Evolutionary conservation across 2,329 filamentous ascomycete species (phyloP), one percentile per base, ranked within the genome.

Genomic region (Sclerotinia spermophila): DNA sequence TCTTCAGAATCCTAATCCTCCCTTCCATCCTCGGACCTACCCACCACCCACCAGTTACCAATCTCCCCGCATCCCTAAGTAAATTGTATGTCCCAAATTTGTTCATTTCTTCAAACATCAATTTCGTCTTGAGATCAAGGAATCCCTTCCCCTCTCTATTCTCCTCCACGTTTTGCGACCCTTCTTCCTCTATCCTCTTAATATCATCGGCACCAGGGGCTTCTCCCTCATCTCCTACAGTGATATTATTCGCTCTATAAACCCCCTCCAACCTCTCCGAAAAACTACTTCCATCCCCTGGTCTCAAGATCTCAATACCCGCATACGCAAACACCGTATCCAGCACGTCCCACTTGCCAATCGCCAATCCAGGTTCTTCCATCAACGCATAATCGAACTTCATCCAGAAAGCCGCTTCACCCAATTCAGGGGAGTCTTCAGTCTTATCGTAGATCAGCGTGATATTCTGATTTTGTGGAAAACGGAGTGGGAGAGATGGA

Each of bases 351-450:
- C 88, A 91, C 17, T 84, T 83, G 11, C 82, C 85, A 67, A 84
- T 81, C 1, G 83, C 81, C 64, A 81, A 81, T 19, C 74, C 76
- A 1, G 84, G 82, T 62, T 87, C 83, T 76, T 89, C 88, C 65
- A 85, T 82, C 5, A 91, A 82, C 5, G 85, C 82, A 76, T 90
- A 92, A 78, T 90, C 88, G 73, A 91, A 89, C 56, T 80, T 80
- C n/a, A 82, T 79, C 89, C 89, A 92, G 78, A 91, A 92, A 24
- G 75, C 77, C 0, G 85, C 83, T 71, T 80, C 81, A 0, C 79
- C 77, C 17, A 90, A 80, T 15, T 78, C 76, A 0, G 73, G 74
- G 19, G 79, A 75, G 71, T 86, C 82, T 77, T 92, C 89, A 0
- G 88, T 90, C 80, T 90, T 91, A 80, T 91, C 89, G 72, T 90